Base-by-base conservation (phyloP, 345 rosid species). In the Pistacia atlantica region DNA sequence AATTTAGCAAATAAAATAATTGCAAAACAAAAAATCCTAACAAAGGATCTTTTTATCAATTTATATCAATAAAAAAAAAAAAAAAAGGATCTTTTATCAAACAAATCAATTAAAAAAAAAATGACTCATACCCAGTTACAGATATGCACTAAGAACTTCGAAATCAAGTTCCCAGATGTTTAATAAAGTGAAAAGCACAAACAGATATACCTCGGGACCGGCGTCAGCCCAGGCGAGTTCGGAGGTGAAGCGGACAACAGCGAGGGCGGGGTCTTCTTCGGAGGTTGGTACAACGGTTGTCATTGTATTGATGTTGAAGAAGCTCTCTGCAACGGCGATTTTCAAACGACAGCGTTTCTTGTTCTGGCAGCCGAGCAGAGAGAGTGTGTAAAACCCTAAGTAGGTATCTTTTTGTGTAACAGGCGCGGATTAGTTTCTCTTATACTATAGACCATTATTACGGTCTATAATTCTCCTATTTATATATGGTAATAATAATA, bases 161-260 rank as follows among this genome's bases (percentile, higher is more conserved):
- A 58, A 12, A 37, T 37, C 74, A 12, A 71, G 17, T 57, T 51
- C 17, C 42, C 64, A 42, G 54, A 71, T 38, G 65, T 56, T 57
- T 35, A 70, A 54, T 4, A 14, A 38, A 22, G 18, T 35, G 20
- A 2, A 71, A 57, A 37, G 57, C 20, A 56, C 13, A 58, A 11
- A 56, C 48, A 69, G 49, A 13, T 0, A 9, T 78, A 92, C 98
- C 97, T 92, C 99, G 57, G 97, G 91, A 80, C 99, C 98, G 72
- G 99, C 98, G 78, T 94, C 98, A 25, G 96, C 95, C 98, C 98
- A 97, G 71, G 98, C 84, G 56, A 97, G 92, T 75, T 94, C 96
- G 55, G 98, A 90, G 64, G 98, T 90, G 89, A 89, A 94, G 66
- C 90, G 98, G 48, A 94, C 99, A 64, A 94, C 98, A 63, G 97